These are phyloP conservation scores for Kalmanozyma brasiliensis DNA, from an alignment of 1,284 basidiomycete species.

Conservation along the genomic window DNA sequence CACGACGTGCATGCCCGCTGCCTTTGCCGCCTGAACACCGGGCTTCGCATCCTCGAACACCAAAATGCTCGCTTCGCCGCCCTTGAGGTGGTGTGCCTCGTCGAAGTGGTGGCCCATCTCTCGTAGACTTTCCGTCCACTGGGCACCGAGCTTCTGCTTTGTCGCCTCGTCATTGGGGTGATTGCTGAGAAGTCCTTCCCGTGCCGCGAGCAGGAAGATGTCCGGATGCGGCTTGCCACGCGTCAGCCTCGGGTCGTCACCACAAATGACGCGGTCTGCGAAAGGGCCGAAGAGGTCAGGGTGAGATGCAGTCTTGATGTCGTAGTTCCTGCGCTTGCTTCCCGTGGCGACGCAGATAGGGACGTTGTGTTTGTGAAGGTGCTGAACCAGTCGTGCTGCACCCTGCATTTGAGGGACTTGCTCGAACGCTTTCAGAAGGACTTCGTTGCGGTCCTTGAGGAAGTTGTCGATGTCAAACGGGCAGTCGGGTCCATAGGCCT, in stretches of 20 bases:
- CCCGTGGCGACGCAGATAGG: slow-evolving; percentile 68
- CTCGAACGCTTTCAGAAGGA: slow-evolving; percentile 60
- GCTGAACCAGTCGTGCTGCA: slow-evolving; percentile 61
- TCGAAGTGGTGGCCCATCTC: slow-evolving; percentile 57
- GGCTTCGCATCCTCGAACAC: slow-evolving; percentile 68
- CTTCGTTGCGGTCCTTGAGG: slow-evolving; percentile 58
- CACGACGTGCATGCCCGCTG: slow-evolving; percentile 66
- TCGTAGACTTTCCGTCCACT: slow-evolving; percentile 40
- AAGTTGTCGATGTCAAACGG: slow-evolving; percentile 65
- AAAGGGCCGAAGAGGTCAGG: slow-evolving; percentile 59
- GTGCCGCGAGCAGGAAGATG: slow-evolving; percentile 66
- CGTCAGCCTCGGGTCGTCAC: slow-evolving; percentile 59
- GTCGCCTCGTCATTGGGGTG: slow-evolving; percentile 25
- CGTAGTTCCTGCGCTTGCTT: slow-evolving; percentile 62
- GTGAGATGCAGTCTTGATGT: slow-evolving; percentile 63
- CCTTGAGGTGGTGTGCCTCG: slow-evolving; percentile 34
- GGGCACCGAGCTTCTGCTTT: slow-evolving; percentile 20
- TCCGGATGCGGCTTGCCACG: slow-evolving; percentile 67
- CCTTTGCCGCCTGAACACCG: slow-evolving; percentile 62
- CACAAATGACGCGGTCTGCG: slow-evolving; percentile 58
- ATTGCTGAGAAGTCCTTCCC: slow-evolving; percentile 53
- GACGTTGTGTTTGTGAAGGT: slow-evolving; percentile 60
- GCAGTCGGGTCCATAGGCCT: slow-evolving; percentile 53
- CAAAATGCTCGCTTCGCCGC: slow-evolving; percentile 60
- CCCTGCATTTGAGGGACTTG: slow-evolving; percentile 65